Evolutionary conservation across 108 stramenopile species (phyloP), one percentile per base, ranked within the genome.

Genomic region (Nitzschia sp.): DNA sequence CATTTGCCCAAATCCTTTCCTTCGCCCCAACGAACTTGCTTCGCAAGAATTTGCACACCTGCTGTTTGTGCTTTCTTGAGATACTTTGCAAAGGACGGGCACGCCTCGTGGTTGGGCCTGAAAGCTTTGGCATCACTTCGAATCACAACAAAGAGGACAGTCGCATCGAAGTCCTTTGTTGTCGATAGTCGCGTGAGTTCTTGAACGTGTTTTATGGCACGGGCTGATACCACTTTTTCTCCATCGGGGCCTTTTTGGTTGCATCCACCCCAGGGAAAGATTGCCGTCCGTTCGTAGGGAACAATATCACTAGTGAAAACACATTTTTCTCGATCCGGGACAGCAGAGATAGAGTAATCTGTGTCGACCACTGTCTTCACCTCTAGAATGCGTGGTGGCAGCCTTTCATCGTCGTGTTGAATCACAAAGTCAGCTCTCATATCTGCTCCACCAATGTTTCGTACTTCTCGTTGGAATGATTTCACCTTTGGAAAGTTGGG

Each of bases 331-430:
- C 58, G 67, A 25, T 71, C 75, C 22, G 66, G 41, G 26, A 48
- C 35, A 2, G 68, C 53, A 21, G 32, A 22, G 11, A 60, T 1
- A 8, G 44, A 32, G 58, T 86, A 86, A 44, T 86, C 85, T 17
- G 81, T 83, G 55, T 83, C 82, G 17, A 86, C 85, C 26, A 86
- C 81, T 19, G 78, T 80, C 55, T 86, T 86, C 16, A 83, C 82
- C 72, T 86, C 85, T 15, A 86, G 30, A 22, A 86, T 63, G 27
- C 73, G 63, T 1, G 69, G 74, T 5, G 38, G 61, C 4, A 68
- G 62, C 6, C 33, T 69, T 6, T 44, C 30, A 54, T 77, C 79
- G 38, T 63, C 58, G 57, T 80, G 75, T 15, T 53, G 47, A 32
- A 76, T 67, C 11, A 76, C 36, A 61, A 85, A 79, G 65, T 85